These are phyloP conservation scores for Blastosporella zonata DNA, from an alignment of 1,284 basidiomycete genomes.

Conservation along the genomic window DNA sequence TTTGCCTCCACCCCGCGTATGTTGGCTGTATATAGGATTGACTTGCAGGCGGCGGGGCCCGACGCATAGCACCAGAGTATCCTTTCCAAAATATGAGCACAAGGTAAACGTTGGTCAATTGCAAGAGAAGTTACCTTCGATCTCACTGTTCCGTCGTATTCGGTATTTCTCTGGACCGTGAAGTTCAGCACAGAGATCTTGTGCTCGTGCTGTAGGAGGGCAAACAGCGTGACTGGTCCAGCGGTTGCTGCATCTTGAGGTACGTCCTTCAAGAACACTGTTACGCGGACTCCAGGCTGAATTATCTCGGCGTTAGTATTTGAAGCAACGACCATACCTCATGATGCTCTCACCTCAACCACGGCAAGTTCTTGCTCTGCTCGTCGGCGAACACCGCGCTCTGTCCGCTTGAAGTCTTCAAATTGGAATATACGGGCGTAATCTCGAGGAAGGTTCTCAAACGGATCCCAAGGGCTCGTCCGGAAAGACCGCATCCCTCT, in stretches of 20 bases:
- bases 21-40: slow-evolving; percentile 91
- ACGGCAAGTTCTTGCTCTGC: slow-evolving; percentile 57
- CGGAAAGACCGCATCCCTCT: slow-evolving; percentile 91
- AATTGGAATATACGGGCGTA: slow-evolving; percentile 97
- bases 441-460: slow-evolving; percentile 92
- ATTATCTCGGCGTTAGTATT: slow-evolving; percentile 10
- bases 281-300: slow-evolving; percentile 80
- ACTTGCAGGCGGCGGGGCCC: slow-evolving; percentile 85
- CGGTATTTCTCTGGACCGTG: slow-evolving; percentile 92
- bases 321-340: not conserved
- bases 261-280: slow-evolving; percentile 70
- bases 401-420: slow-evolving; percentile 89
- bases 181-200: slow-evolving; percentile 95
- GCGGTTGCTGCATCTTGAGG: slow-evolving; percentile 50
- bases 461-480: slow-evolving; percentile 96
- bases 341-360: slow-evolving; percentile 53
- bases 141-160: slow-evolving; percentile 84
- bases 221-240: slow-evolving; percentile 74
- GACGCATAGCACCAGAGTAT: slow-evolving; percentile 85
- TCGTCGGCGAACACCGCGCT: slow-evolving; percentile 68
- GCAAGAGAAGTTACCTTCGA: slow-evolving; percentile 71
- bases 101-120: not conserved
- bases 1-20: slow-evolving; percentile 84
- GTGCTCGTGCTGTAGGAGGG: slow-evolving; percentile 92
- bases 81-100: slow-evolving; percentile 42